Conservation (phyloP, 495 filamentous ascomycete genomes). For the Immersiella caudata region DNA sequence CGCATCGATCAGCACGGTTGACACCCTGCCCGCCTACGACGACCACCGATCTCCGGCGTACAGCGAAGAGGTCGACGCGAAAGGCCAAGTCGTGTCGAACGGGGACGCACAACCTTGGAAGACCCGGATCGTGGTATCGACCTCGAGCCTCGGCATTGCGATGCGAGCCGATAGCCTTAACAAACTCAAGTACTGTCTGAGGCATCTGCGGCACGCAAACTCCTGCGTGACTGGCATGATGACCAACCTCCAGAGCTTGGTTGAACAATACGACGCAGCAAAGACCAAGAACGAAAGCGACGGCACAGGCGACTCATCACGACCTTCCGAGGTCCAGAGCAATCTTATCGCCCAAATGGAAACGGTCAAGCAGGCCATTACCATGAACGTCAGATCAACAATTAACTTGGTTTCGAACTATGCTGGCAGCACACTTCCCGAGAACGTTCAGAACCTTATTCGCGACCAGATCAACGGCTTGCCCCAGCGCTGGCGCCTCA, state of each 20-base stretch:
- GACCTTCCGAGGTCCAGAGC: conserved; percentile 40
- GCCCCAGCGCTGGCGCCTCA: conserved; percentile 71
- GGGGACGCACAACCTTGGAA: conserved; percentile 59
- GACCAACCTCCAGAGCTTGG: conserved; percentile 64
- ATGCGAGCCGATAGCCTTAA: conserved; percentile 82
- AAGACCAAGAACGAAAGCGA: conserved; percentile 18
- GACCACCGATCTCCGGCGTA: conserved; percentile 73
- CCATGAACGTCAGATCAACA: conserved; percentile 73
- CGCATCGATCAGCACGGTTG: conserved; percentile 56
- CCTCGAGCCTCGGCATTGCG: conserved; percentile 80
- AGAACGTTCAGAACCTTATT: conserved; percentile 78
- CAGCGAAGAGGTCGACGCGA: conserved; percentile 49
- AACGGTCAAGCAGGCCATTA: conserved; percentile 69
- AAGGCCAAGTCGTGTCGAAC: conserved; percentile 23
- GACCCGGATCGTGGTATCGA: conserved; percentile 77
- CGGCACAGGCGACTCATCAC: conserved; percentile 28
- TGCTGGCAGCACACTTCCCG: conserved; percentile 80
- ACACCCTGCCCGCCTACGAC: conserved; percentile 80
- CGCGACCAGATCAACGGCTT: conserved; percentile 76
- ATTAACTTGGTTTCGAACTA: conserved; percentile 80
- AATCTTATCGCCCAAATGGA: conserved; percentile 63
- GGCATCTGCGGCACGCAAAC: conserved; percentile 76
- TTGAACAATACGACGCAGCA: conserved; percentile 74
- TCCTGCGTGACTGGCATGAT: conserved; percentile 71
- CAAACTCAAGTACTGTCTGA: conserved; percentile 75